Base-by-base conservation (phyloP, 192 early-diverging fungal species). In the Coemansia sp. region DNA sequence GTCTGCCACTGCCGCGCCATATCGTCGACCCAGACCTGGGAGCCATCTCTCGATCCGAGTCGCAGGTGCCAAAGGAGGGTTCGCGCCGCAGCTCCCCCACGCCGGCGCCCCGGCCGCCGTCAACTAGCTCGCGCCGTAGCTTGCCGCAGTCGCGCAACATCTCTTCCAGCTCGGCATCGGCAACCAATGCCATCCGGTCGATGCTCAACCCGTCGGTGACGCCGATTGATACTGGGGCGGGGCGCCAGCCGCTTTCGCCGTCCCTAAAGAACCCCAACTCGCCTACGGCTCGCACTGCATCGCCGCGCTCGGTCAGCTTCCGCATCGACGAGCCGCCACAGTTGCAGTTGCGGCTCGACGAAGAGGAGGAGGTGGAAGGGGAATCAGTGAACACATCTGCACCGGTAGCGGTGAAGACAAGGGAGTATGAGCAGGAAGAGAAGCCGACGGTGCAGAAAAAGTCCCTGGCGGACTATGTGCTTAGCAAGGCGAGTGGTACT, bases 401-500 rank as follows among this genome's bases (percentile, higher is more conserved):
- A 17, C n/a, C 14, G 7, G 25, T 12, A 13, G 16, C 13, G 14
- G 2, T 27, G 27, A 20, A 38, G 36, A 20, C 5, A 22, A 18
- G 17, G n/a, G 9, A 2, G 13, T 22, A 12, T 1, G 29, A 41
- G 7, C 41, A 44, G 32, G 14, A 4, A 1, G 41, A 44, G 31
- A 18, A 19, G 26, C 18, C 32, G 16, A 7, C 45, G 44, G 10
- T 46, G 17, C 46, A 42, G 16, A 38, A 25, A 14, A 26, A 23
- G 27, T 62, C 70, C 23, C 60, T 74, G 40, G 70, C 70, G 9
- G 70, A 74, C 34, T 74, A 74, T 21, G 68, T 72, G 44, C 45
- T 59, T 25, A 72, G 68, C 68, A 64, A 64, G 40, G 57, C 61
- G 1, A 26, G 38, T 7, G 19, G 28, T 2, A 37, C 52, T 0